phyloP scores from a whole-genome alignment of 139 green algal species.

The Chlamydomonas applanata region DNA sequence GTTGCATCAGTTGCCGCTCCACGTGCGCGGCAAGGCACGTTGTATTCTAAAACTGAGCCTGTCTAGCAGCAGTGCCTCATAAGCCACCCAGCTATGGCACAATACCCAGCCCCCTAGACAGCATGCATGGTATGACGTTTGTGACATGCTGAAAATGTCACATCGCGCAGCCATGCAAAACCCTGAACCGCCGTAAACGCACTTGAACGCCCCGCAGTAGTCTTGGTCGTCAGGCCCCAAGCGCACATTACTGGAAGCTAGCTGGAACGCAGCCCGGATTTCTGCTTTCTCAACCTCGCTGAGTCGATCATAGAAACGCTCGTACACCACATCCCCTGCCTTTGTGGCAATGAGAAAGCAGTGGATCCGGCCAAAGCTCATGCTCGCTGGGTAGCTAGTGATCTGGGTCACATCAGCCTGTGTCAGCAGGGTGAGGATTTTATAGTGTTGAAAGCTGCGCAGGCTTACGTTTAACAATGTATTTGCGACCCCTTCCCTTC shows the following conservation, averaged over 20 bases:
- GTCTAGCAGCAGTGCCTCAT: not conserved
- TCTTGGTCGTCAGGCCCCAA: slow-evolving; percentile 45
- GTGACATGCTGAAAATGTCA: slow-evolving; percentile 3
- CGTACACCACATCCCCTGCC: slow-evolving; percentile 63
- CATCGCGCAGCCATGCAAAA: slow-evolving; percentile 12
- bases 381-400: too few species aligned
- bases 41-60: not conserved
- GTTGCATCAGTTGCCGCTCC: too few species aligned
- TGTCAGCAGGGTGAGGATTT: too few species aligned
- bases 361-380: slow-evolving; percentile 18
- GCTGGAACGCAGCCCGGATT: slow-evolving; percentile 55
- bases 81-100: not conserved
- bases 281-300: slow-evolving; percentile 73
- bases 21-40: not conserved
- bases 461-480: too few species aligned
- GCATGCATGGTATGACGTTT: not conserved
- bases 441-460: too few species aligned
- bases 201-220: slow-evolving; percentile 62
- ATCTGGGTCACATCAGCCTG: too few species aligned
- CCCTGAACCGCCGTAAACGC: not conserved
- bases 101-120: not conserved
- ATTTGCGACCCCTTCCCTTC: too few species aligned
- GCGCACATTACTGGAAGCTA: slow-evolving; percentile 33
- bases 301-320: slow-evolving; percentile 72
- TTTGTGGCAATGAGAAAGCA: slow-evolving; percentile 49